A percentile compares a stretch with the other conserved stretches of the same genome.
These are phyloP conservation scores for Silene noctiflora DNA, from an alignment of 179 eudicot genomes.

Conservation along the genomic window DNA sequence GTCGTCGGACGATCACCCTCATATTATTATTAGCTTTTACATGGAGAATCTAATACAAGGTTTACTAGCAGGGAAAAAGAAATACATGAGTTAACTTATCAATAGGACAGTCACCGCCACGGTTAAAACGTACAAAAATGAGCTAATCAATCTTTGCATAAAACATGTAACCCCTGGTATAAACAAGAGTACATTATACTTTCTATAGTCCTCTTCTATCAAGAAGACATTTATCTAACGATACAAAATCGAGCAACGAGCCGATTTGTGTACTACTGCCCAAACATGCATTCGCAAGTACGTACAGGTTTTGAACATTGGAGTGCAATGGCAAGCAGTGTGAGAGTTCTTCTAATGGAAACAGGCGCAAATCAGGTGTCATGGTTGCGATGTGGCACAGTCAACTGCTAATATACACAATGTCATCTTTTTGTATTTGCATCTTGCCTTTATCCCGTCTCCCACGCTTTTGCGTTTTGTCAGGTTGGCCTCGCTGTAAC, in stretches of 20 bases:
- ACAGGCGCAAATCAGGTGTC: not conserved
- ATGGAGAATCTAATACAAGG: not conserved
- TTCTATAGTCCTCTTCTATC: not conserved
- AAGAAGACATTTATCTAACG: not conserved
- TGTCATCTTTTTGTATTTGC: conserved; percentile 56
- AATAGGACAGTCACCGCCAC: not conserved
- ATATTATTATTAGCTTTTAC: not conserved
- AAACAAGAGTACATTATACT: not conserved
- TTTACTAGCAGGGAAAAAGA: not conserved
- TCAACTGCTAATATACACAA: conserved; percentile 35
- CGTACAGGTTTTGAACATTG: not conserved
- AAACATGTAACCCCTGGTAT: not conserved
- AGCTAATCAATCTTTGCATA: not conserved
- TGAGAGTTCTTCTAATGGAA: not conserved
- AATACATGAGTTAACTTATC: not conserved
- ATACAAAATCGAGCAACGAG: not conserved
- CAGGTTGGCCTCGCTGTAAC: conserved; percentile 74
- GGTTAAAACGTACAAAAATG: not conserved
- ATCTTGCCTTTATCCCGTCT: conserved; percentile 63
- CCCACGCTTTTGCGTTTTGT: conserved; percentile 32
- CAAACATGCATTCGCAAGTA: not conserved
- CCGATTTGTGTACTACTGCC: not conserved
- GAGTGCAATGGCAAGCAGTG: not conserved
- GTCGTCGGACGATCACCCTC: not conserved
- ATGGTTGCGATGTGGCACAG: not conserved